phyloP scores from a whole-genome alignment of 257 asterid species.

The Salvia hispanica region DNA sequence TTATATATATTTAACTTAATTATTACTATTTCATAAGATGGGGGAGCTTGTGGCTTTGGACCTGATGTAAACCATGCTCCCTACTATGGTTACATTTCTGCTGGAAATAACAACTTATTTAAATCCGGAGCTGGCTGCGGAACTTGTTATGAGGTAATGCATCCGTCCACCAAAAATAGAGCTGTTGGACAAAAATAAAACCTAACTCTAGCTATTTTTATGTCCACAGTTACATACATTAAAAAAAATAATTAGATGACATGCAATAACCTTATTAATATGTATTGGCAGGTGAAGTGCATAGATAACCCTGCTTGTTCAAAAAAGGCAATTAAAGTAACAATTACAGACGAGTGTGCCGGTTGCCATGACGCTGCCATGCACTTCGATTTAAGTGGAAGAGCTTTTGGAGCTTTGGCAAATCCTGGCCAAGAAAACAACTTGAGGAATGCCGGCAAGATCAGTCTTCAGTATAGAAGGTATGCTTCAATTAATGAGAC shows the following conservation, averaged over 20 bases:
- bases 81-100: slow-evolving; percentile 37
- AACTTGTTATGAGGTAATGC: slow-evolving; percentile 43
- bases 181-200: too few species aligned
- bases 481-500: neutral
- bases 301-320: slow-evolving; percentile 16
- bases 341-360: neutral
- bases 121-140: slow-evolving; percentile 52
- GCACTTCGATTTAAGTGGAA: slow-evolving; percentile 13
- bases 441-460: neutral
- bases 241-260: too few species aligned
- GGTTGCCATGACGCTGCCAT: neutral
- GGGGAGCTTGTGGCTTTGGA: slow-evolving; percentile 50
- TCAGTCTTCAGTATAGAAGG: slow-evolving; percentile 1
- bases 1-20: neutral
- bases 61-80: slow-evolving; percentile 32
- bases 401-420: neutral
- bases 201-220: too few species aligned
- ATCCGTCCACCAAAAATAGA: too few species aligned
- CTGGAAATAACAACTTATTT: slow-evolving; percentile 40
- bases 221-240: too few species aligned
- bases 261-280: too few species aligned
- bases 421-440: neutral
- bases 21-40: neutral
- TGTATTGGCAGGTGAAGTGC: slow-evolving; percentile 36
- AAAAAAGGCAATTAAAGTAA: neutral